phyloP scores from a whole-genome alignment of 768 basidiomycete species.

The Lactarius hatsudake region DNA sequence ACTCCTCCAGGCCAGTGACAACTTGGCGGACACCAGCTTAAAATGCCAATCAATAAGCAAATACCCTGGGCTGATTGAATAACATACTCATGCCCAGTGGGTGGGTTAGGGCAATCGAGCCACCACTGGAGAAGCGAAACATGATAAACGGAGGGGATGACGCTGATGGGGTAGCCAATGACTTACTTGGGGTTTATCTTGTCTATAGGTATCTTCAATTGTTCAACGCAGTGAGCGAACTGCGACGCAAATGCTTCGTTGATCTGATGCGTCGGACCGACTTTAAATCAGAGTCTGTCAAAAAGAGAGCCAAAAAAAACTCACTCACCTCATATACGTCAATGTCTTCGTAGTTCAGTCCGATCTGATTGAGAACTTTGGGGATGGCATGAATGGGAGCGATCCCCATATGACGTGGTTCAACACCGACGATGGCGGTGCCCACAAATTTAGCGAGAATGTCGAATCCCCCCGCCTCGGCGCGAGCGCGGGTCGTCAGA shows the following conservation, averaged over 20 bases:
- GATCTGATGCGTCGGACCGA: conserved; percentile 45
- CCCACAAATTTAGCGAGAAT: conserved; percentile 83
- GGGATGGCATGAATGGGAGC: conserved; percentile 71
- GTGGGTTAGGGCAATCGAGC: conserved; percentile 81
- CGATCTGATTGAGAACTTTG: conserved; percentile 57
- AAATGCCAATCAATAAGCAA: conserved; percentile 7
- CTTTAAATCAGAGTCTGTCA: background rate
- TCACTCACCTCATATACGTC: conserved; percentile 66
- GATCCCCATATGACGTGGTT: conserved; percentile 78
- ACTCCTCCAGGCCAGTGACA: conserved; percentile 82
- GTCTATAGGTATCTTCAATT: conserved; percentile 68
- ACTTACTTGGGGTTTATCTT: conserved; percentile 85
- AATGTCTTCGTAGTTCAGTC: conserved; percentile 67
- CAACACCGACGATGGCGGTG: conserved; percentile 75
- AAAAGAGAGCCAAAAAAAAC: conserved; percentile 6
- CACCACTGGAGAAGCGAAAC: conserved; percentile 52
- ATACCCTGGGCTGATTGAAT: conserved; percentile 21
- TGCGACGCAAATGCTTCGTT: conserved; percentile 94
- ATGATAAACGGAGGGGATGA: background rate
- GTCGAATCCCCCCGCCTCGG: conserved; percentile 71
- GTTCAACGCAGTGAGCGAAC: conserved; percentile 87
- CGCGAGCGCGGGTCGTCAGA: conserved; percentile 74
- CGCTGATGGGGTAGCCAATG: conserved; percentile 7
- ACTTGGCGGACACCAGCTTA: conserved; percentile 83
- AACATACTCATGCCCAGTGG: conserved; percentile 79